Evolutionary conservation across 208 protist genomes (phyloP).

Genomic region (Crithidia bombi): DNA sequence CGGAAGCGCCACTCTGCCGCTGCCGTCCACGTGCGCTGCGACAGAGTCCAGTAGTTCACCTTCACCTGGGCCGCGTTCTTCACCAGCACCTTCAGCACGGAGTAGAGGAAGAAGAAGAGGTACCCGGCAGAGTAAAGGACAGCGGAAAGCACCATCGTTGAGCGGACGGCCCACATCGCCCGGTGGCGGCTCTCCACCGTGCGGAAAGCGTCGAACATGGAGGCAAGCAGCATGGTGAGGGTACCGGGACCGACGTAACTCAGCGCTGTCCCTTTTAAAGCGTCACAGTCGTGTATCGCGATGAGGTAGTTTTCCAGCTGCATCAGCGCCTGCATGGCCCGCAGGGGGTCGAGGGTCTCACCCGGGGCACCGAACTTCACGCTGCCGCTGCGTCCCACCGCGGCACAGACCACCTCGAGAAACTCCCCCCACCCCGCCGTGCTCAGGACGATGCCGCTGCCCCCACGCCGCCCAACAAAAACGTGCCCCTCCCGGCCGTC

Average conservation of each 20-base stretch:
- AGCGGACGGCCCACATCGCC: slow-evolving; percentile 44
- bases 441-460: slow-evolving; percentile 46
- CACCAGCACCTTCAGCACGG: slow-evolving; percentile 63
- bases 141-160: slow-evolving; percentile 47
- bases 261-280: slow-evolving; percentile 52
- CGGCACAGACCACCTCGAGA: slow-evolving; percentile 59
- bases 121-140: slow-evolving; percentile 53
- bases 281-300: slow-evolving; percentile 53
- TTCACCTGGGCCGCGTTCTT: slow-evolving; percentile 76
- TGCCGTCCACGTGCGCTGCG: slow-evolving; percentile 63
- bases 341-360: slow-evolving; percentile 56
- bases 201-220: slow-evolving; percentile 77
- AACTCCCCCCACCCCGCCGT: slow-evolving; percentile 74
- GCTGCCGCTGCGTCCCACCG: slow-evolving; percentile 29
- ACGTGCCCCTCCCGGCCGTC: slow-evolving; percentile 45
- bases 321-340: slow-evolving; percentile 71
- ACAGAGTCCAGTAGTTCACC: slow-evolving; percentile 56
- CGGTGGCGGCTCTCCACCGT: slow-evolving; percentile 46
- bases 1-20: slow-evolving; percentile 73
- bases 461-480: slow-evolving; percentile 29
- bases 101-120: slow-evolving; percentile 59
- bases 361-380: slow-evolving; percentile 33
- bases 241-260: slow-evolving; percentile 45
- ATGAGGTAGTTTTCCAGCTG: slow-evolving; percentile 81
- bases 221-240: slow-evolving; percentile 48